phyloP scores from a whole-genome alignment of 495 filamentous ascomycete genomes.

The Xylaria bambusicola region DNA sequence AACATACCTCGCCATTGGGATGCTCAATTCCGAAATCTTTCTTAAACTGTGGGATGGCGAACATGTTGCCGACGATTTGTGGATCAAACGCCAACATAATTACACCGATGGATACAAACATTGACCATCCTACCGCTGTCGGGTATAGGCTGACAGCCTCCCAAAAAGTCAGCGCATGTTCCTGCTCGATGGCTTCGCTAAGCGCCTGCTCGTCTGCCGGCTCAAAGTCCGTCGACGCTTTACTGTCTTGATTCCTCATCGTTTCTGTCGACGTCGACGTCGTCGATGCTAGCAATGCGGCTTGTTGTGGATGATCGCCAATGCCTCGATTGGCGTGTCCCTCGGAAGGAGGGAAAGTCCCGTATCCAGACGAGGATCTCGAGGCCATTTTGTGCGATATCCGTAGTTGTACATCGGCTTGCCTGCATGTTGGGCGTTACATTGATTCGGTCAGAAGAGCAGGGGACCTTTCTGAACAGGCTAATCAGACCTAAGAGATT shows the following conservation, averaged over 20 bases:
- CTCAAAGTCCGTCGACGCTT: constrained; percentile 23
- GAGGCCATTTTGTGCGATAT: constrained; percentile 16
- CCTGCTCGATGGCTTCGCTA: constrained; percentile 35
- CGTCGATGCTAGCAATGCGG: neutral
- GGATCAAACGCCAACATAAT: constrained; percentile 51
- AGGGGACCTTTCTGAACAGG: constrained; percentile 10
- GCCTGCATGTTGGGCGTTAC: neutral
- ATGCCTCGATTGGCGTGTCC: neutral
- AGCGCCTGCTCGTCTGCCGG: constrained; percentile 25
- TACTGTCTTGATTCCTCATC: constrained; percentile 18
- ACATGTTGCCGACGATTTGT: constrained; percentile 47
- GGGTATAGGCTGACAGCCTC: constrained; percentile 42
- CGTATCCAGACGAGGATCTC: constrained; percentile 8
- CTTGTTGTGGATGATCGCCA: neutral
- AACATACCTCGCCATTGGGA: constrained; percentile 35
- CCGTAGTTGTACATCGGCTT: neutral
- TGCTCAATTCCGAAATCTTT: constrained; percentile 44
- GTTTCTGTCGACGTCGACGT: neutral
- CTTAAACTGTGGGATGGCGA: constrained; percentile 47
- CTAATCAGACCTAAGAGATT: constrained; percentile 9
- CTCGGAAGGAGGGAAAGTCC: constrained; percentile 12
- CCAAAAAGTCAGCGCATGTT: constrained; percentile 37
- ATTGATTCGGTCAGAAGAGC: neutral
- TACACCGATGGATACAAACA: constrained; percentile 46
- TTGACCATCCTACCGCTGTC: constrained; percentile 44